Percentiles rank a stretch among this genome's conserved stretches.
These are phyloP conservation scores for Calonectria crousiana DNA, from an alignment of 2,329 filamentous ascomycete genomes.

Conservation along the genomic window DNA sequence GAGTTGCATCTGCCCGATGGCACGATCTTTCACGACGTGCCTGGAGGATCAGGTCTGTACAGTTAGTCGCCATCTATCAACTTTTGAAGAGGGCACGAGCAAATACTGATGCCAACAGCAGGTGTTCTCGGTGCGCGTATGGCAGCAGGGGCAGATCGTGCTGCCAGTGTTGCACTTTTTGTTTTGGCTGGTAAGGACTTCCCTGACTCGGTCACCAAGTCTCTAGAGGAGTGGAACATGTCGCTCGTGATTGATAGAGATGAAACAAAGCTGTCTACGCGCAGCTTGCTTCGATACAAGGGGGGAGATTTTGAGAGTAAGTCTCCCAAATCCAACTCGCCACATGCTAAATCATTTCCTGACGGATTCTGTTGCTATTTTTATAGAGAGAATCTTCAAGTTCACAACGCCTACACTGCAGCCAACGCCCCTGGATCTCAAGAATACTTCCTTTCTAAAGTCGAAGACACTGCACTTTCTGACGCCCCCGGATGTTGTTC, in stretches of 20 bases:
- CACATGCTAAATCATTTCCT: neutral
- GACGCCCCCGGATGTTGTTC: neutral
- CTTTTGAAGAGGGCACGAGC: neutral
- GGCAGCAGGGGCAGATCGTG: neutral
- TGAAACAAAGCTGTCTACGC: neutral
- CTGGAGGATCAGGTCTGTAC: neutral
- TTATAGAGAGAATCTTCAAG: neutral
- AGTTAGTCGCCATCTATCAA: neutral
- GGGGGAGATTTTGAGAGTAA: neutral
- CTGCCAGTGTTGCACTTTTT: neutral
- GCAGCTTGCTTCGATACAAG: neutral
- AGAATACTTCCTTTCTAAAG: neutral
- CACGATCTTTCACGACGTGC: neutral
- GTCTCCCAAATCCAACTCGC: neutral
- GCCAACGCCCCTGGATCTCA: neutral
- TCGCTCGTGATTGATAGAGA: neutral
- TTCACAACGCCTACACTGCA: neutral
- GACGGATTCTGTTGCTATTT: neutral
- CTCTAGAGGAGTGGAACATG: neutral
- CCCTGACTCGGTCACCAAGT: neutral
- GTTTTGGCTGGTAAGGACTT: neutral
- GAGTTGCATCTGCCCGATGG: neutral
- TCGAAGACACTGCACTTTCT: neutral
- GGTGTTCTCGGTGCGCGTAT: neutral
- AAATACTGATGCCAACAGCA: neutral